Evolutionary conservation across 495 filamentous ascomycete species (phyloP).

Genomic region (Penicillium dipodomyicola): DNA sequence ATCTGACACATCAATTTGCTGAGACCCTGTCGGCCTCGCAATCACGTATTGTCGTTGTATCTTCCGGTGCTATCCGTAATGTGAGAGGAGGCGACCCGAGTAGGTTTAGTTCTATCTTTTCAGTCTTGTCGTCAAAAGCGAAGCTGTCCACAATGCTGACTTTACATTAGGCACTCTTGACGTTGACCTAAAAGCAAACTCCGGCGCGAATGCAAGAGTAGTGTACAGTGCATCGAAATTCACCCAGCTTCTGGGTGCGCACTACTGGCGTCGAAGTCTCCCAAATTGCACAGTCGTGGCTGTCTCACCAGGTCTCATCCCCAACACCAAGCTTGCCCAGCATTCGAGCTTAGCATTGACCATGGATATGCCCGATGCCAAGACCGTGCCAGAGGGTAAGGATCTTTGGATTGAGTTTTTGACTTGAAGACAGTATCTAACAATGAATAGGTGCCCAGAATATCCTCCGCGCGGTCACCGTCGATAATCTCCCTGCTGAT

Average conservation of each 20-base stretch:
- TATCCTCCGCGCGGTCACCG: constrained; percentile 23
- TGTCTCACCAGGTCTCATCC: constrained; percentile 32
- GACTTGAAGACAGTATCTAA: constrained; percentile 1
- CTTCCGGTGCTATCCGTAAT: constrained; percentile 30
- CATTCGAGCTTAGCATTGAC: constrained; percentile 16
- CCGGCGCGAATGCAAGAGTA: constrained; percentile 20
- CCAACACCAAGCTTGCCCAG: constrained; percentile 28
- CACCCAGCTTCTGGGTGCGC: constrained; percentile 25
- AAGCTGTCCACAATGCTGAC: neutral
- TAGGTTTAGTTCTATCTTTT: constrained; percentile 7
- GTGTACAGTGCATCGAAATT: constrained; percentile 34
- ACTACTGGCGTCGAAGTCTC: constrained; percentile 31
- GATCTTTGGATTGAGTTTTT: neutral
- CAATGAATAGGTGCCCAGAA: constrained; percentile 24
- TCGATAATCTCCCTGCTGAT: constrained; percentile 24
- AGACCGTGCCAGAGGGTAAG: constrained; percentile 32
- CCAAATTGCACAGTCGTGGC: constrained; percentile 27
- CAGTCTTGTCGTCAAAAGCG: neutral
- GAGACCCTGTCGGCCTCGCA: constrained; percentile 24
- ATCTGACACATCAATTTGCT: constrained; percentile 26
- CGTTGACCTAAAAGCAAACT: constrained; percentile 29
- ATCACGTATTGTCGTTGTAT: constrained; percentile 31
- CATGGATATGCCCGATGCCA: constrained; percentile 35
- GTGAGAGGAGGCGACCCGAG: constrained; percentile 26
- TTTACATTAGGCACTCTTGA: constrained; percentile 26